These are phyloP conservation scores for Ocimum tenuiflorum DNA, from an alignment of 257 asterid species.

Conservation along the genomic window DNA sequence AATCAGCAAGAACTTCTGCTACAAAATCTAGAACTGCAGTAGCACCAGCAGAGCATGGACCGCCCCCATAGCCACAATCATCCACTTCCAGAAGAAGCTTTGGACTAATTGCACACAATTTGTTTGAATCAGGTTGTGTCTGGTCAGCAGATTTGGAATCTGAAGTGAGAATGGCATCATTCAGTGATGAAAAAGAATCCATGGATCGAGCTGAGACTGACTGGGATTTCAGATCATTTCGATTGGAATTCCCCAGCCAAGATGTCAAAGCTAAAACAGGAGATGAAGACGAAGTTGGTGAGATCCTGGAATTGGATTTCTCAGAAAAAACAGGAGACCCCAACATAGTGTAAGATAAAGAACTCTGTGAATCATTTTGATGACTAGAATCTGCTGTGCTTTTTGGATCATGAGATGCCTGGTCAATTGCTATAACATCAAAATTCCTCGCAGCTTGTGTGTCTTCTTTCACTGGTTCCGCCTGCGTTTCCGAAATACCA, in stretches of 20 bases:
- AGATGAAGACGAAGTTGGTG: constrained; percentile 51
- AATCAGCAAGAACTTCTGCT: constrained; percentile 87
- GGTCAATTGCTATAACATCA: constrained; percentile 54
- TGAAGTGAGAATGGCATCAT: constrained; percentile 48
- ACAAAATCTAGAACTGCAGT: constrained; percentile 83
- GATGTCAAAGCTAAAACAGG: constrained; percentile 89
- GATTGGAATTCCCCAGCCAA: constrained; percentile 68
- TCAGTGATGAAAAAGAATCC: constrained; percentile 53
- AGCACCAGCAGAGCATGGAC: constrained; percentile 98
- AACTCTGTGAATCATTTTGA: constrained; percentile 58
- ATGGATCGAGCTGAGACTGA: constrained; percentile 51
- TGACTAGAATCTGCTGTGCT: constrained; percentile 36
- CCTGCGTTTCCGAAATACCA: constrained; percentile 28
- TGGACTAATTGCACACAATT: constrained; percentile 45
- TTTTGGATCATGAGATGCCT: constrained; percentile 43
- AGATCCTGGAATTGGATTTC: constrained; percentile 54
- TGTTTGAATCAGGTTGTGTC: constrained; percentile 44
- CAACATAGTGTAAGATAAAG: constrained; percentile 35
- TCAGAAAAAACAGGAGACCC: constrained; percentile 72
- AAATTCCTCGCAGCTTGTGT: constrained; percentile 32
- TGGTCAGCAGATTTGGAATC: constrained; percentile 51
- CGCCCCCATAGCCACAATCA: constrained; percentile 98
- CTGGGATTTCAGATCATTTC: constrained; percentile 50
- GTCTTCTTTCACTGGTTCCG: constrained; percentile 45
- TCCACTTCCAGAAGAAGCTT: constrained; percentile 85